phyloP scores from a whole-genome alignment of 2,329 filamentous ascomycete genomes.

The Berkeleyomyces rouxiae region DNA sequence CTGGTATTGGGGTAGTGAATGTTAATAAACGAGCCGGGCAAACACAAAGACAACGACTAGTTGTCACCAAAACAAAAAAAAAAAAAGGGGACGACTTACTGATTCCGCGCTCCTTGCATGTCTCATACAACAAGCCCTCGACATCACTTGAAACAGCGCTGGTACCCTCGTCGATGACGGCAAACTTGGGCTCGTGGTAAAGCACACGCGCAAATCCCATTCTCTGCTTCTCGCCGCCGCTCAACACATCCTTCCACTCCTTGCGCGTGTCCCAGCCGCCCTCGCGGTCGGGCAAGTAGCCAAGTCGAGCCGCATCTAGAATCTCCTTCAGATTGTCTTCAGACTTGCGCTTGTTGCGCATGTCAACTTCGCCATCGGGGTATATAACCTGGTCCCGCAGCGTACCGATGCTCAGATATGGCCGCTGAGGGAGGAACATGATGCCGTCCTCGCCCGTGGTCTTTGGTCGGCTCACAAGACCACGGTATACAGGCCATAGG shows the following conservation, averaged over 20 bases:
- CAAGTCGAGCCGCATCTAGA: slow-evolving; percentile 68
- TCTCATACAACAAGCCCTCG: slow-evolving; percentile 84
- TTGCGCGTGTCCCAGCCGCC: slow-evolving; percentile 94
- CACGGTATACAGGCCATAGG: slow-evolving; percentile 90
- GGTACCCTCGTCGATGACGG: slow-evolving; percentile 89
- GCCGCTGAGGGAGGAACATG: slow-evolving; percentile 93
- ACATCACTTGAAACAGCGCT: slow-evolving; percentile 89
- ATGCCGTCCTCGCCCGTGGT: slow-evolving; percentile 71
- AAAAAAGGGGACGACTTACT: slow-evolving; percentile 39
- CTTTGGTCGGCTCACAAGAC: slow-evolving; percentile 76
- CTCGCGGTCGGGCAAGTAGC: slow-evolving; percentile 80
- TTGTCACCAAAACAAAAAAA: neutral
- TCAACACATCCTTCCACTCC: slow-evolving; percentile 97
- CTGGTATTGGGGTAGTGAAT: slow-evolving; percentile 24
- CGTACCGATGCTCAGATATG: slow-evolving; percentile 82
- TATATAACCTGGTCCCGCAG: slow-evolving; percentile 96
- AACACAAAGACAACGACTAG: neutral
- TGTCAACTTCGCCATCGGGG: slow-evolving; percentile 84
- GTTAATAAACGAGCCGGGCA: slow-evolving; percentile 15
- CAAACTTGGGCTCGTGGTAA: slow-evolving; percentile 90
- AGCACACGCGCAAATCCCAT: slow-evolving; percentile 80
- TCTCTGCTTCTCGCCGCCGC: slow-evolving; percentile 90
- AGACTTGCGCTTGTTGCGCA: slow-evolving; percentile 62
- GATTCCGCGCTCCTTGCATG: slow-evolving; percentile 81
- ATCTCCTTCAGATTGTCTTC: slow-evolving; percentile 61